Conservation (phyloP, 2,329 filamentous ascomycete genomes). For the Apiospora phragmitis region DNA sequence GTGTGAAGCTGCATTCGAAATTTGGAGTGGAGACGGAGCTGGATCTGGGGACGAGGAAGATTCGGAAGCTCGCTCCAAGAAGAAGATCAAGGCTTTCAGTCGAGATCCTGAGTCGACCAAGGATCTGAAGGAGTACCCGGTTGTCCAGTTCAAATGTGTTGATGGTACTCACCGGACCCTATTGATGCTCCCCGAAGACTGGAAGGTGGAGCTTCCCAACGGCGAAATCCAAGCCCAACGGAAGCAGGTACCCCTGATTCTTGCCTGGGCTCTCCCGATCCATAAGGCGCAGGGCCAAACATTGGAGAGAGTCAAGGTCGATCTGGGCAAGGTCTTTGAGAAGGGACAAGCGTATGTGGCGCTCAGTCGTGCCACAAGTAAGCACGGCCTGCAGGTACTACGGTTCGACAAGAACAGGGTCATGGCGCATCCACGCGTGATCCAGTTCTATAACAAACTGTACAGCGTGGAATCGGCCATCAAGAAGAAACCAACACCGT, state of each 20-base stretch:
- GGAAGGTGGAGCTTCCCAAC: constrained; percentile 96
- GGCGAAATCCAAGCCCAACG: constrained; percentile 91
- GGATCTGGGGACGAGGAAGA: constrained; percentile 44
- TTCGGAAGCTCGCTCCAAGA: constrained; percentile 44
- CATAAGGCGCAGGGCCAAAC: constrained; percentile 98
- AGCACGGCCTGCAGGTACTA: constrained; percentile 83
- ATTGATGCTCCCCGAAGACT: constrained; percentile 82
- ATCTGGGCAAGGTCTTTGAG: constrained; percentile 89
- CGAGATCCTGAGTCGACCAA: constrained; percentile 44
- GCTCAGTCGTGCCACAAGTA: constrained; percentile 85
- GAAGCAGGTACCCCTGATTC: constrained; percentile 79
- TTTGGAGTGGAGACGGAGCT: constrained; percentile 29
- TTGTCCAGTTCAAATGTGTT: constrained; percentile 79
- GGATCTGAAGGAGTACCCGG: constrained; percentile 66
- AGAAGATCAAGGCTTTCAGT: constrained; percentile 56
- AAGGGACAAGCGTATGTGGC: constrained; percentile 98
- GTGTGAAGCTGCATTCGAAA: constrained; percentile 42
- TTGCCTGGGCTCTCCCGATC: constrained; percentile 96
- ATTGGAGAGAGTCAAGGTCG: constrained; percentile 89
- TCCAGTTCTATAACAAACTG: constrained; percentile 81
- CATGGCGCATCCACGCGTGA: constrained; percentile 87
- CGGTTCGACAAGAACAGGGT: constrained; percentile 89
- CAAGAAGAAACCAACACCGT: constrained; percentile 29
- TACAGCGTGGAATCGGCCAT: constrained; percentile 66
- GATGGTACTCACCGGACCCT: constrained; percentile 77